phyloP scores from a whole-genome alignment of 768 basidiomycete genomes.

The Lenzites betulinus region DNA sequence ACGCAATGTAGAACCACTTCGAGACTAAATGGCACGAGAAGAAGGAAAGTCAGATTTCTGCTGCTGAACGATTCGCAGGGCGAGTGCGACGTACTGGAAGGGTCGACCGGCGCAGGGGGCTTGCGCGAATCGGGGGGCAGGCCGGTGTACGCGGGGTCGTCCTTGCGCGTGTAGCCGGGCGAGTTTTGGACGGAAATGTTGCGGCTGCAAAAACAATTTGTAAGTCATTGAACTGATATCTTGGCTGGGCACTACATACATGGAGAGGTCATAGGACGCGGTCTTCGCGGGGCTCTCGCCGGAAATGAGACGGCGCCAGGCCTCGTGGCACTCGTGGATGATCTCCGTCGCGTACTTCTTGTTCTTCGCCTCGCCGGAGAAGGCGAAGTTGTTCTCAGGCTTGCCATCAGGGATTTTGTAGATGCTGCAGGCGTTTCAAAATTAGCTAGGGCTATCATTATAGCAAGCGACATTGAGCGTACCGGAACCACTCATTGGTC shows the following conservation, averaged over 20 bases:
- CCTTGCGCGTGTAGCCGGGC: conserved; percentile 62
- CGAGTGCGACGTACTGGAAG: conserved; percentile 64
- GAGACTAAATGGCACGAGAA: conserved; percentile 51
- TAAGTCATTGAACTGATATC: not conserved
- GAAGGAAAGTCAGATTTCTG: not conserved
- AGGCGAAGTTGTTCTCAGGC: conserved; percentile 97
- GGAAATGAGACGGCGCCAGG: conserved; percentile 90
- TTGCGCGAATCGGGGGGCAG: conserved; percentile 80
- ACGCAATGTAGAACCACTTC: conserved; percentile 95
- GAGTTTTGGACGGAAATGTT: conserved; percentile 81
- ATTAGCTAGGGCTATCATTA: too few relatives aligned
- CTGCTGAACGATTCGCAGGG: not conserved
- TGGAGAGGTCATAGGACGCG: conserved; percentile 72
- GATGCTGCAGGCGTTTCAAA: too few relatives aligned
- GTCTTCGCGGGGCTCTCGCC: conserved; percentile 81
- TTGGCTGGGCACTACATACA: conserved; percentile 54
- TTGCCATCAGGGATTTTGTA: conserved; percentile 97
- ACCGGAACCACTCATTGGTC: conserved; percentile 99
- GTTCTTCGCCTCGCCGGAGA: conserved; percentile 99
- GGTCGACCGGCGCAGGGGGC: conserved; percentile 87
- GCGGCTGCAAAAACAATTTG: conserved; percentile 48
- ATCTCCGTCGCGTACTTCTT: conserved; percentile 99
- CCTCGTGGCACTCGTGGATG: conserved; percentile 98
- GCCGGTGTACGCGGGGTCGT: conserved; percentile 62
- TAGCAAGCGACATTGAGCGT: too few relatives aligned